Conservation (phyloP, 73 alveolate species). For the Tetrahymena elliotti region DNA sequence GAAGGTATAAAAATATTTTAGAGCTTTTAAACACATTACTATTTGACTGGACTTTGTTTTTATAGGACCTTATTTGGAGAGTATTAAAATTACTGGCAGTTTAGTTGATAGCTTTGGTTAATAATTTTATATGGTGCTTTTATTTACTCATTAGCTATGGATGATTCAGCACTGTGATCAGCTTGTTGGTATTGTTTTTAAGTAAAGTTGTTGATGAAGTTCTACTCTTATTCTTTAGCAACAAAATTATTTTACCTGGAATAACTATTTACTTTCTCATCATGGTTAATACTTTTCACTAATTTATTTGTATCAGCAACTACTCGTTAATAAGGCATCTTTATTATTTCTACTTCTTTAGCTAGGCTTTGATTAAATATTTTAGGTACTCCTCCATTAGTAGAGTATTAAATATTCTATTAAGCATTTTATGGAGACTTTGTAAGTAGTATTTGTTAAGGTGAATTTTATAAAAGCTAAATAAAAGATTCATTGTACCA, state of each 20-base stretch:
- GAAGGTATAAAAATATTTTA: not conserved
- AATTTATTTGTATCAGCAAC: not conserved
- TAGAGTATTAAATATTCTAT: not conserved
- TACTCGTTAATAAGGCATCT: not conserved
- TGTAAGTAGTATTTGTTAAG: not conserved
- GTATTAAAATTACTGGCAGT: not conserved
- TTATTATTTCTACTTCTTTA: not conserved
- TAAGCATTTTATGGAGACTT: not conserved
- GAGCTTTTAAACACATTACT: too few species aligned
- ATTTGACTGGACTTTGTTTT: not conserved
- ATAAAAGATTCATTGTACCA: not conserved
- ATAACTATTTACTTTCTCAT: not conserved
- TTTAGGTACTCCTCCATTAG: not conserved
- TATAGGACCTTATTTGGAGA: not conserved
- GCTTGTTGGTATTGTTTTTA: not conserved
- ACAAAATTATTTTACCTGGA: not conserved
- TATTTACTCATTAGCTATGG: not conserved
- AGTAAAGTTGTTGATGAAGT: not conserved
- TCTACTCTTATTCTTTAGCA: not conserved
- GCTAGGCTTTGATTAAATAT: not conserved
- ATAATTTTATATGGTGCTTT: not conserved
- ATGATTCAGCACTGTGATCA: not conserved
- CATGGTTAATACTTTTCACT: not conserved
- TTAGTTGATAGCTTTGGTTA: not conserved
- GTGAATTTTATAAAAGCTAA: not conserved